phyloP scores from a whole-genome alignment of 2,329 filamentous ascomycete species.

The Ustilaginoidea virens region DNA sequence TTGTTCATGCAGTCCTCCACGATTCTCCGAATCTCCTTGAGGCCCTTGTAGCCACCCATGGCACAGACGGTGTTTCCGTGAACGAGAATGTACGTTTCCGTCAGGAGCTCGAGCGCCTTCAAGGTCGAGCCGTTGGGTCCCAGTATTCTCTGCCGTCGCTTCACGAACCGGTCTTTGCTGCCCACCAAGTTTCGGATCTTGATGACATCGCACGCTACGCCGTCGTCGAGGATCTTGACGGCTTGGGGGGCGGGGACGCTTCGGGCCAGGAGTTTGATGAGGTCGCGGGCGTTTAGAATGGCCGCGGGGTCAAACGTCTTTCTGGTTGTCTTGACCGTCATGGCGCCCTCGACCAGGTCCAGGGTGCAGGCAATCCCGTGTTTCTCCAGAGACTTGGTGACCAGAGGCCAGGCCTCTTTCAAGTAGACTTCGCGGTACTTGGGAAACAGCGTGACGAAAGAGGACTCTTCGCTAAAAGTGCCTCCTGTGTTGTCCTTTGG shows the following conservation, averaged over 20 bases:
- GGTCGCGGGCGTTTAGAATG: constrained; percentile 83
- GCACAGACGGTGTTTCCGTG: constrained; percentile 89
- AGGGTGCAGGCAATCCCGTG: constrained; percentile 79
- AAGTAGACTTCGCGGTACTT: constrained; percentile 94
- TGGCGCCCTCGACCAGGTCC: constrained; percentile 87
- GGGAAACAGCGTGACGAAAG: constrained; percentile 76
- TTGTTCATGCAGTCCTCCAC: constrained; percentile 96
- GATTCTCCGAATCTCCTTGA: constrained; percentile 82
- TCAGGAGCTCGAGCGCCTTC: constrained; percentile 86
- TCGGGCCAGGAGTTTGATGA: constrained; percentile 83
- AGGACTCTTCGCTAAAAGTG: constrained; percentile 83
- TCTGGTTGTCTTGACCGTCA: constrained; percentile 90
- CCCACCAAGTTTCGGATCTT: constrained; percentile 83
- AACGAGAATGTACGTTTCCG: constrained; percentile 81
- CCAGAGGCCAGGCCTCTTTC: constrained; percentile 80
- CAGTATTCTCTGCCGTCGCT: constrained; percentile 81
- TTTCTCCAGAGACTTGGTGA: constrained; percentile 79
- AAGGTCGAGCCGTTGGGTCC: constrained; percentile 84
- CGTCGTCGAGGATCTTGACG: constrained; percentile 86
- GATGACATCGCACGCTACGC: constrained; percentile 83
- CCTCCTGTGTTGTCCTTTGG: constrained; percentile 73
- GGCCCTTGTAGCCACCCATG: constrained; percentile 83
- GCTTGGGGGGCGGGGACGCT: constrained; percentile 89
- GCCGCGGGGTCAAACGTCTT: constrained; percentile 86
- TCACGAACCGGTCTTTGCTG: constrained; percentile 92